Percentiles rank a stretch among this genome's conserved stretches.
Conservation (phyloP, 805 yeast genomes). For the Lipomyces sp. region DNA sequence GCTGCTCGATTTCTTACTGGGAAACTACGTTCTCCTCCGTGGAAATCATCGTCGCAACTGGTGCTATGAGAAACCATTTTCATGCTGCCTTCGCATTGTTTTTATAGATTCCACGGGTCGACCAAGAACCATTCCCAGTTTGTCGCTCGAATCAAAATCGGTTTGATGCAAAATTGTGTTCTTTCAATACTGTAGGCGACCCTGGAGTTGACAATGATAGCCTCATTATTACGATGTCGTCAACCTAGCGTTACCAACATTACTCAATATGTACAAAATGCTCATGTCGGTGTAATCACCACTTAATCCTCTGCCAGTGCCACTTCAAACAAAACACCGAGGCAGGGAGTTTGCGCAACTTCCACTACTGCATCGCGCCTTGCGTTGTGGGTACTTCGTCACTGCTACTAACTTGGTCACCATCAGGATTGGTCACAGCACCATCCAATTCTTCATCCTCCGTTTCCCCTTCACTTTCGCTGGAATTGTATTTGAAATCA, state of each 20-base stretch:
- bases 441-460: slow-evolving; percentile 4
- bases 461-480: slow-evolving; percentile 18
- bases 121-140: no score
- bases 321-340: neutral
- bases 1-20: slow-evolving; percentile 1
- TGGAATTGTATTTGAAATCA: slow-evolving; percentile 17
- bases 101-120: no score
- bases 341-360: neutral
- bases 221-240: no score
- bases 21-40: slow-evolving; percentile 1
- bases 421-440: slow-evolving; percentile 6
- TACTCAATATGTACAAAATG: no score
- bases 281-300: no score
- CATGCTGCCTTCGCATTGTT: no score
- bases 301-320: neutral
- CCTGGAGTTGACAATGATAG: no score
- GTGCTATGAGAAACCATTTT: no score
- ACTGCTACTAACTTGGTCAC: neutral
- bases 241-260: no score
- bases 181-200: no score
- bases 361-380: neutral
- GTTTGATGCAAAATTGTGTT: no score
- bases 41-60: neutral
- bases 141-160: no score
- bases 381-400: neutral